These are phyloP conservation scores for Paramecium sexaurelia DNA, from an alignment of 73 alveolate genomes.

Conservation along the genomic window DNA sequence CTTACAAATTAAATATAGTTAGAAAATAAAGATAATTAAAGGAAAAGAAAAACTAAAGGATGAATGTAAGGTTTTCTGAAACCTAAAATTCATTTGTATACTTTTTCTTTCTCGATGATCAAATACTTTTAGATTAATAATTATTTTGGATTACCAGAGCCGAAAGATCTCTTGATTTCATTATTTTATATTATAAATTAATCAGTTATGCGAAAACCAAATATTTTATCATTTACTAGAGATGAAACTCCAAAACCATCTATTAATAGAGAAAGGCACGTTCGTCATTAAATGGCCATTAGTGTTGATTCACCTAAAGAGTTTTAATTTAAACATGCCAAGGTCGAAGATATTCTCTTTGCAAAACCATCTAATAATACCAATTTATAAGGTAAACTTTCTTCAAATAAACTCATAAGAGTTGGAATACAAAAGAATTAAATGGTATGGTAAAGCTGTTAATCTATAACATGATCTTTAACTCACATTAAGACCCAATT, in stretches of 20 bases:
- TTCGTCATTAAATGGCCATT: neutral
- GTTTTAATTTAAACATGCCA: neutral
- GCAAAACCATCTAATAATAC: neutral
- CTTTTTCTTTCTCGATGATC: constrained; percentile 38
- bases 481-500: neutral
- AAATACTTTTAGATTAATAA: constrained; percentile 1
- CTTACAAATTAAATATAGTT: too few species aligned
- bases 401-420: neutral
- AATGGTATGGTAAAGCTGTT: constrained; percentile 2
- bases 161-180: neutral
- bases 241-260: neutral
- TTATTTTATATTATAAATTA: neutral
- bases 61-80: neutral
- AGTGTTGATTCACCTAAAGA: neutral
- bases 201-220: constrained; percentile 16
- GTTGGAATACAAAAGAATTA: constrained; percentile 9
- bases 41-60: too few species aligned
- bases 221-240: constrained; percentile 15
- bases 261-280: constrained; percentile 16
- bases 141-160: neutral
- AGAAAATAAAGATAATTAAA: too few species aligned
- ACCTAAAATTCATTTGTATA: neutral
- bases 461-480: neutral
- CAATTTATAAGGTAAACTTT: neutral
- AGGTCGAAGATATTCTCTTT: neutral